A percentile compares a stretch with the other conserved stretches of the same genome.
These are phyloP conservation scores for Porpolomopsis calyptriformis DNA, from an alignment of 768 basidiomycete genomes.

Conservation along the genomic window DNA sequence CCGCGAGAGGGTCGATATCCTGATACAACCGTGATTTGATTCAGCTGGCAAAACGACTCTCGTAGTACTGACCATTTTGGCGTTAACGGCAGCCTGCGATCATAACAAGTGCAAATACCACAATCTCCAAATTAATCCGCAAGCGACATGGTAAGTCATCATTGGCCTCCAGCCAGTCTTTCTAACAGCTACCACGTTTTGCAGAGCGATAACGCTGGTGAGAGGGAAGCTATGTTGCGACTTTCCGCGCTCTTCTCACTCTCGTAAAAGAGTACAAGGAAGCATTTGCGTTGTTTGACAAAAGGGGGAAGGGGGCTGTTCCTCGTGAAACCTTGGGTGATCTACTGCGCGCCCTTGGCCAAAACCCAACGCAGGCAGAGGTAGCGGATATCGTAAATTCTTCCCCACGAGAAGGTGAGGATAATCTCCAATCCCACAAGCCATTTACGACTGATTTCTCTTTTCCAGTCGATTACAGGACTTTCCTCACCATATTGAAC, in stretches of 20 bases:
- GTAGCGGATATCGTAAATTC: slow-evolving; percentile 68
- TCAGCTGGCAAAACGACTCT: too few relatives aligned
- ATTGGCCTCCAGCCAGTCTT: neutral
- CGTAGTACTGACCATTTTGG: neutral
- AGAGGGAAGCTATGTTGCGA: slow-evolving; percentile 6
- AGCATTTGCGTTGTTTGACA: slow-evolving; percentile 97
- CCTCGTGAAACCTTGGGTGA: slow-evolving; percentile 85
- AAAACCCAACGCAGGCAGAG: slow-evolving; percentile 99
- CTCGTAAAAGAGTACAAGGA: slow-evolving; percentile 76
- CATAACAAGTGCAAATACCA: slow-evolving; percentile 13
- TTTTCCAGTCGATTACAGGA: slow-evolving; percentile 75
- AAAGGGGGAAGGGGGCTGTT: slow-evolving; percentile 85
- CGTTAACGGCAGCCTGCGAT: neutral
- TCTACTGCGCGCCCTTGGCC: slow-evolving; percentile 85
- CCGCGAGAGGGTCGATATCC: slow-evolving; percentile 48
- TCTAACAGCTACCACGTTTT: neutral
- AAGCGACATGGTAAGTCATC: neutral
- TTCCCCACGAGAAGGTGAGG: slow-evolving; percentile 67
- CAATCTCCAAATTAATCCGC: slow-evolving; percentile 1
- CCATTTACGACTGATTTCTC: neutral
- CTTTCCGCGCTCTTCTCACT: neutral
- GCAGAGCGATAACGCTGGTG: slow-evolving; percentile 34
- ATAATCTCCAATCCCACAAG: slow-evolving; percentile 1
- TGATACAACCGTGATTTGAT: too few relatives aligned
- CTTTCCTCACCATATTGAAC: slow-evolving; percentile 85